Evolutionary conservation across 148 eudicot species (phyloP), one percentile per base, ranked within the genome.

Genomic region (Rhododendron vialii): DNA sequence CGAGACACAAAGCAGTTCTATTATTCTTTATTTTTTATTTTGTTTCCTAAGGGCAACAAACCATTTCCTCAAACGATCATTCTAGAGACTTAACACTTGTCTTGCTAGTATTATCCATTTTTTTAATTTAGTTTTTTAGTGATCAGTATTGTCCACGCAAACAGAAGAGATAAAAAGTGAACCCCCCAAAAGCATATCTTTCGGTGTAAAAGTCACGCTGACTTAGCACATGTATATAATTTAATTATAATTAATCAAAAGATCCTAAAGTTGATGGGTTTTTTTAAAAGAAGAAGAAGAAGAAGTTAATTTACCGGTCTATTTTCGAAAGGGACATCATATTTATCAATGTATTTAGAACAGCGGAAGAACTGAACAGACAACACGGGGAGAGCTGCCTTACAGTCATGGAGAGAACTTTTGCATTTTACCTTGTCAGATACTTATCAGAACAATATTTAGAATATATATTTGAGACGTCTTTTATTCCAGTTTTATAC

Each of bases 151-250:
- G 43, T 51, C 82, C 65, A 51, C 63, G 63, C 41, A 36, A 5
- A 13, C n/a, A 30, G 38, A 73, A 20, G 7, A 30, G 63, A 80
- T 80, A 80, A 30, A 80, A 80, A 80, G 83, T 53, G 63, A 17
- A 28, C 14, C 82, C 36, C 51, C 11, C 4, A 50, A 48, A 22
- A 13, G 61, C 38, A 26, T 80, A 48, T 78, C 82, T 80, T 80
- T 80, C 82, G 82, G 82, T 51, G 82, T 28, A 80, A 80, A 80
- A 28, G 82, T 80, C 82, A 26, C 3, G 38, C 24, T 80, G 82
- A 79, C 48, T 11, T 45, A 9, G 51, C 53, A 78, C 81, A 7
- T 17, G 1, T 3, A 45, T 2, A 71, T 45, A 11, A 13, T 20
- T 78, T 18, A n/a, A 45, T 45, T 47, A n/a, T 65, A 7, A 22